Conservation (phyloP, 2,329 filamentous ascomycete genomes). For the Ophiobolus disseminans region DNA sequence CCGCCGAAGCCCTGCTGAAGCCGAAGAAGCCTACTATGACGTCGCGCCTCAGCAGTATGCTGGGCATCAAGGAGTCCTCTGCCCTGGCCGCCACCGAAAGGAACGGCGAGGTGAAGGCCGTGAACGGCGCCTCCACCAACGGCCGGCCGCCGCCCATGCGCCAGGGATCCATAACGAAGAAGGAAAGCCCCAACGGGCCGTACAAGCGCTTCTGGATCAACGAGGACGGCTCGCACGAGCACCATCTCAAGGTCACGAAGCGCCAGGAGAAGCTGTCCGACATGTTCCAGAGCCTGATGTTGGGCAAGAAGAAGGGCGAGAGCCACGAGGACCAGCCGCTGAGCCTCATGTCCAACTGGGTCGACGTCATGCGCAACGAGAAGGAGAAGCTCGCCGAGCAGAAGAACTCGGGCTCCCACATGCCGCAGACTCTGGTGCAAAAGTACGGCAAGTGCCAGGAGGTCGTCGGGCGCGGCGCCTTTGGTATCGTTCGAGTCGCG, state of each 20-base stretch:
- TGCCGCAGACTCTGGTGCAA: slow-evolving; percentile 81
- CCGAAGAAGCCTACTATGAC: slow-evolving; percentile 53
- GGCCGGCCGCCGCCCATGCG: slow-evolving; percentile 39
- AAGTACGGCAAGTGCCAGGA: slow-evolving; percentile 99
- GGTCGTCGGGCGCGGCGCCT: slow-evolving; percentile 92
- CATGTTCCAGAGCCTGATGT: slow-evolving; percentile 84
- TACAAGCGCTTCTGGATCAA: slow-evolving; percentile 63
- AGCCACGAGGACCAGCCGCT: slow-evolving; percentile 76
- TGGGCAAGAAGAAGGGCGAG: slow-evolving; percentile 80
- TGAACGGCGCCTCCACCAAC: slow-evolving; percentile 35
- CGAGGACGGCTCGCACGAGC: slow-evolving; percentile 77
- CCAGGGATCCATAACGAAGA: slow-evolving; percentile 41
- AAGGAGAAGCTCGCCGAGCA: slow-evolving; percentile 77
- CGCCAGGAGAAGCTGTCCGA: slow-evolving; percentile 94
- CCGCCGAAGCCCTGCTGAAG: slow-evolving; percentile 43
- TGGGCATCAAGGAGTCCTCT: slow-evolving; percentile 43
- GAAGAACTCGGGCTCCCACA: slow-evolving; percentile 77
- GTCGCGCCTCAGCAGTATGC: slow-evolving; percentile 52
- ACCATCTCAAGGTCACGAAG: slow-evolving; percentile 86
- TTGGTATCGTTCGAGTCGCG: slow-evolving; percentile 95
- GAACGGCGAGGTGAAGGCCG: slow-evolving; percentile 36
- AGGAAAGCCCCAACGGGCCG: slow-evolving; percentile 29
- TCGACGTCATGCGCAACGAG: slow-evolving; percentile 89
- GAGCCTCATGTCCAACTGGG: slow-evolving; percentile 94
- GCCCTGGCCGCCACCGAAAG: slow-evolving; percentile 29